Conservation (phyloP, 306 rosid species). For the Lathyrus aphaca region DNA sequence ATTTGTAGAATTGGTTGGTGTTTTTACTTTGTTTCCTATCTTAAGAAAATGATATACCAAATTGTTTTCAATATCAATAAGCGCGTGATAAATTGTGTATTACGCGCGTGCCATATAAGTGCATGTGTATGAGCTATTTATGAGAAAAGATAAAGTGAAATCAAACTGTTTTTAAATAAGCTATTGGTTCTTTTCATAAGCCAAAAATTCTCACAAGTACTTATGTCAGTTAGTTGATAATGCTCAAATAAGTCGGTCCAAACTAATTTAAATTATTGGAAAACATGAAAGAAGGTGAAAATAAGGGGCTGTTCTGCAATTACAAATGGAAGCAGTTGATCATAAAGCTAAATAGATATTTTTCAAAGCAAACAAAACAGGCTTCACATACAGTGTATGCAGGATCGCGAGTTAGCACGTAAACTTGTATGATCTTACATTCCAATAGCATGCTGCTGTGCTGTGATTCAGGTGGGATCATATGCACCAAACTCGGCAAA, state of each 20-base stretch:
- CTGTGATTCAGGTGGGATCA: too few relatives aligned
- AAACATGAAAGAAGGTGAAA: not conserved
- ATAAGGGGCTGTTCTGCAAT: not conserved
- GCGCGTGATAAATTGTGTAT: too few relatives aligned
- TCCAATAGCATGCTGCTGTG: too few relatives aligned
- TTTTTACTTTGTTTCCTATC: not conserved
- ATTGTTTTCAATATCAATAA: too few relatives aligned
- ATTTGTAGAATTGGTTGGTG: not conserved
- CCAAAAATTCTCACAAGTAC: too few relatives aligned
- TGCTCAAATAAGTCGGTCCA: not conserved
- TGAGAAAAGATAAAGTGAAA: not conserved
- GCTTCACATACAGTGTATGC: too few relatives aligned
- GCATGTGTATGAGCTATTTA: not conserved
- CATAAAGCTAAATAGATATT: not conserved
- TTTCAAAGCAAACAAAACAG: not conserved
- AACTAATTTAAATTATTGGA: not conserved
- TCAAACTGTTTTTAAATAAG: not conserved
- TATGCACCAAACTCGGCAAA: too few relatives aligned
- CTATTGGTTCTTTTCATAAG: not conserved
- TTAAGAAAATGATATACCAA: not conserved
- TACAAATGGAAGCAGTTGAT: not conserved
- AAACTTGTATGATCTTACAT: too few relatives aligned
- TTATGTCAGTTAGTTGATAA: not conserved
- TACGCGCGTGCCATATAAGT: not conserved
- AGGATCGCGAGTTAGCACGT: too few relatives aligned